These are phyloP conservation scores for Picochlorum sp. DNA, from an alignment of 139 green algal genomes.

Conservation along the genomic window DNA sequence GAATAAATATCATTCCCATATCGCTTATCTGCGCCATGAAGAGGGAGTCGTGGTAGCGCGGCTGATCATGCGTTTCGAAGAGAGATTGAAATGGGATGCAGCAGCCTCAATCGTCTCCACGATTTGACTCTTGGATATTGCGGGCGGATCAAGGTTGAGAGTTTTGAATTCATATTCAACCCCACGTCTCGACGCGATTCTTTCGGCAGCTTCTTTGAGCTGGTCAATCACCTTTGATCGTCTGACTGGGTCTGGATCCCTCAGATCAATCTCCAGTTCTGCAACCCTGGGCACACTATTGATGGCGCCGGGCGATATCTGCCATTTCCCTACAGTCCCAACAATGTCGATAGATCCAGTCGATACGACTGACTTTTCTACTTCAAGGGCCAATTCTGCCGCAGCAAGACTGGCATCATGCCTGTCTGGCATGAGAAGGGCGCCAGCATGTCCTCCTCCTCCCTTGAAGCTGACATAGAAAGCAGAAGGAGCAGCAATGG, in stretches of 20 bases:
- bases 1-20: constrained; percentile 96
- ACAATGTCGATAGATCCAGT: constrained; percentile 66
- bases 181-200: constrained; percentile 54
- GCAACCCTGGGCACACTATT: constrained; percentile 79
- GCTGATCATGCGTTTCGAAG: constrained; percentile 70
- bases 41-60: constrained; percentile 93
- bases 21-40: constrained; percentile 89
- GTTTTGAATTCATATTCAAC: constrained; percentile 32
- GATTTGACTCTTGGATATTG: constrained; percentile 53
- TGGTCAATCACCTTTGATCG: constrained; percentile 56
- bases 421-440: constrained; percentile 22
- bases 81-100: constrained; percentile 45
- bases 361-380: constrained; percentile 36
- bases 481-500: constrained; percentile 84
- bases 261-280: constrained; percentile 43
- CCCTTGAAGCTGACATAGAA: constrained; percentile 61
- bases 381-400: constrained; percentile 77
- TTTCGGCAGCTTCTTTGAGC: constrained; percentile 35
- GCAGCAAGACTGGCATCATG: constrained; percentile 83
- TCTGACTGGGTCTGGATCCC: constrained; percentile 71
- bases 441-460: constrained; percentile 34
- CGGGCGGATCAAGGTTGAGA: constrained; percentile 84
- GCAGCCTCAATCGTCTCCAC: constrained; percentile 43
- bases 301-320: constrained; percentile 74
- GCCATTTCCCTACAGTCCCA: constrained; percentile 65